These are phyloP conservation scores for Noccaea bulbosa DNA, from an alignment of 345 rosid genomes.

Conservation along the genomic window DNA sequence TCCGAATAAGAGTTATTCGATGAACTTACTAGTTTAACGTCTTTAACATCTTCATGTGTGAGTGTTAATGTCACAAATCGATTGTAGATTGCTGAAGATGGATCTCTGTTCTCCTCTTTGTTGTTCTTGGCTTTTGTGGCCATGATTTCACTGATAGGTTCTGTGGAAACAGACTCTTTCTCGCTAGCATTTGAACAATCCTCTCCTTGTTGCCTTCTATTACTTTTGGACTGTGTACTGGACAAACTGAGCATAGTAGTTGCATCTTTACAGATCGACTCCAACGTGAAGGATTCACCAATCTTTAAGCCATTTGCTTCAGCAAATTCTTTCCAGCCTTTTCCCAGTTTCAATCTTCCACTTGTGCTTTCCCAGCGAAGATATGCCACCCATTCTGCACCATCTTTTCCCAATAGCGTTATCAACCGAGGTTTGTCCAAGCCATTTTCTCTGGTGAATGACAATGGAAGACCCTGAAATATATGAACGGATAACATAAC, in stretches of 20 bases:
- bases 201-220: too few relatives aligned
- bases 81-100: neutral
- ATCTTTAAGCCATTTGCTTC: neutral
- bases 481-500: neutral
- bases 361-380: neutral
- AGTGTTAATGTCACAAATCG: neutral
- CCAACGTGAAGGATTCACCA: neutral
- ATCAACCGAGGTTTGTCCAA: neutral
- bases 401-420: neutral
- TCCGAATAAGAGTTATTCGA: neutral
- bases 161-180: neutral
- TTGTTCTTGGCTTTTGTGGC: neutral
- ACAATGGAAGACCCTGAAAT: neutral
- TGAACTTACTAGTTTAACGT: neutral
- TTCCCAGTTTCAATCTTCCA: neutral
- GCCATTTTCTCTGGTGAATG: neutral
- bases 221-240: neutral
- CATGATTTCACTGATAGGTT: neutral
- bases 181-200: neutral
- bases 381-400: neutral
- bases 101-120: neutral
- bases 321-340: neutral
- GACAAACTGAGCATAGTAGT: neutral
- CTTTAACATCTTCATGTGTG: neutral
- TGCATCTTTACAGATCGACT: neutral